Conservation (phyloP, 352 stramenopile genomes). For the Phytophthora cryptogea region DNA sequence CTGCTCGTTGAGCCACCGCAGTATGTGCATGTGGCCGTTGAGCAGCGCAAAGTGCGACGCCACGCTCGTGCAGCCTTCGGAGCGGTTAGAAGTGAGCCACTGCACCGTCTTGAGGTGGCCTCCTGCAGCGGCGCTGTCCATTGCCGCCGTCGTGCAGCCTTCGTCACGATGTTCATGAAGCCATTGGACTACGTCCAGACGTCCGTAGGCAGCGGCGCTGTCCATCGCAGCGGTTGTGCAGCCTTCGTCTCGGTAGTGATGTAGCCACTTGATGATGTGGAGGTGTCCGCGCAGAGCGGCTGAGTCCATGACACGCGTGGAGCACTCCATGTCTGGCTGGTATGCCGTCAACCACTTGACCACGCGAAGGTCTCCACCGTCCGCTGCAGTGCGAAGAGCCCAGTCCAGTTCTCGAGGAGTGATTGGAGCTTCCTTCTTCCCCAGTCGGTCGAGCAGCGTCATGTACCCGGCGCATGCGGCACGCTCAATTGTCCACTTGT, state of each 20-base stretch:
- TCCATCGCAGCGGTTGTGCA: slow-evolving; percentile 84
- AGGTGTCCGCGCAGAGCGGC: slow-evolving; percentile 73
- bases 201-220: slow-evolving; percentile 69
- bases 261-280: slow-evolving; percentile 72
- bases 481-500: slow-evolving; percentile 60
- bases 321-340: slow-evolving; percentile 53
- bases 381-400: slow-evolving; percentile 67
- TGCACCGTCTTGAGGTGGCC: slow-evolving; percentile 71
- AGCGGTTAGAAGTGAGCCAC: slow-evolving; percentile 63
- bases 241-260: slow-evolving; percentile 63
- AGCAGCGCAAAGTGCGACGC: slow-evolving; percentile 69
- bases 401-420: slow-evolving; percentile 64
- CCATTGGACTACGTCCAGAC: slow-evolving; percentile 73
- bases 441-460: slow-evolving; percentile 57
- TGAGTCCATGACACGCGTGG: slow-evolving; percentile 81
- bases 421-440: slow-evolving; percentile 40
- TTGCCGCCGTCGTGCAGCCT: slow-evolving; percentile 72
- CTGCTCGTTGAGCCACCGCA: slow-evolving; percentile 69
- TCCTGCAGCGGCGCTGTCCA: slow-evolving; percentile 72
- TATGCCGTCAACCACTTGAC: slow-evolving; percentile 72
- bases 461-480: slow-evolving; percentile 59
- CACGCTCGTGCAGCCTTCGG: slow-evolving; percentile 73
- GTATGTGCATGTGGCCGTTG: slow-evolving; percentile 68
- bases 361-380: slow-evolving; percentile 63
- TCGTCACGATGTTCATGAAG: slow-evolving; percentile 65